A percentile compares a stretch with the other conserved stretches of the same genome.
Conservation (phyloP, 805 yeast genomes). For the Candida bentonensis region DNA sequence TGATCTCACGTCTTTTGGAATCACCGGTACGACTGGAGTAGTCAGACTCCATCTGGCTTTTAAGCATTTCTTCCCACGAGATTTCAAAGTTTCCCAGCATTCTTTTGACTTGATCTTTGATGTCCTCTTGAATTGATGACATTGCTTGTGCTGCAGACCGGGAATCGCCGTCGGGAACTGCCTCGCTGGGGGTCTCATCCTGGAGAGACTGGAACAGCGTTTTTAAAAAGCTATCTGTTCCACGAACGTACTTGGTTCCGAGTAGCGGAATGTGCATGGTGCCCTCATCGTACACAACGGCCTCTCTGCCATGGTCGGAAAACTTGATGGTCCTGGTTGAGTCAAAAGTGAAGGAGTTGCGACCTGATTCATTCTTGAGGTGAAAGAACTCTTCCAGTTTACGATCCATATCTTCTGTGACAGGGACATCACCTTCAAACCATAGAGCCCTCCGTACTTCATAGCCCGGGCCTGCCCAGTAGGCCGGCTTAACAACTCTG, state of each 20-base stretch:
- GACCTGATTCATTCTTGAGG: neutral
- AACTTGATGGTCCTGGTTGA: neutral
- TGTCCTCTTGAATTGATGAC: neutral
- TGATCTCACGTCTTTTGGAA: slow-evolving; percentile 2
- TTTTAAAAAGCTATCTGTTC: neutral
- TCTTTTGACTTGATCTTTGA: neutral
- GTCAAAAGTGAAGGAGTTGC: neutral
- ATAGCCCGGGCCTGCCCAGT: slow-evolving; percentile 80
- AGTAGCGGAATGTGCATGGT: neutral
- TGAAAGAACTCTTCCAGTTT: slow-evolving; percentile 47
- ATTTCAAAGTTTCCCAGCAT: neutral
- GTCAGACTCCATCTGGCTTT: neutral
- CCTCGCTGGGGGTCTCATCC: neutral
- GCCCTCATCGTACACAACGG: neutral
- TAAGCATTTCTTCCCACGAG: neutral
- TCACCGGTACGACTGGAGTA: neutral
- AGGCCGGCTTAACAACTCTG: slow-evolving; percentile 50
- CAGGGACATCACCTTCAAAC: slow-evolving; percentile 38
- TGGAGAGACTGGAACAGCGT: neutral
- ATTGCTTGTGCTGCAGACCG: neutral
- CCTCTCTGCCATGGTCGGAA: neutral
- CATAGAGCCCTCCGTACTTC: slow-evolving; percentile 77
- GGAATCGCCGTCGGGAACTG: neutral
- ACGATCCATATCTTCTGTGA: slow-evolving; percentile 38
- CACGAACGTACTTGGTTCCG: neutral